Conservation (phyloP, 441 rosid genomes). For the Metrosideros polymorpha region DNA sequence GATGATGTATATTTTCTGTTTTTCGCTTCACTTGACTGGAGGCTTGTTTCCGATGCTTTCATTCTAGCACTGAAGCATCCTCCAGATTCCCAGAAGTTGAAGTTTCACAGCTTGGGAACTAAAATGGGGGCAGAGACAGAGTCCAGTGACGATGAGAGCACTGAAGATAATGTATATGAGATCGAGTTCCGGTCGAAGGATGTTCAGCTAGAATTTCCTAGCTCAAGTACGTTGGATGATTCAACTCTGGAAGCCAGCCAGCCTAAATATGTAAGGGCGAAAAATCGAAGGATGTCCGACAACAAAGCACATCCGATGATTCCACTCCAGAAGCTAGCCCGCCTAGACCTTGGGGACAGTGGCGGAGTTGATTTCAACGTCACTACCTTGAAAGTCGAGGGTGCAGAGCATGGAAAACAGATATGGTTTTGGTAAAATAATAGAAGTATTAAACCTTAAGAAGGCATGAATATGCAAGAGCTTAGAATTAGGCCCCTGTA, state of each 20-base stretch:
- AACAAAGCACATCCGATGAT: background rate
- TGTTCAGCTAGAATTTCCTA: background rate
- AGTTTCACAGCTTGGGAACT: background rate
- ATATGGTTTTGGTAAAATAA: background rate
- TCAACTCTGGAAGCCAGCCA: too few relatives aligned
- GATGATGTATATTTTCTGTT: background rate
- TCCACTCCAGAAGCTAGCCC: background rate
- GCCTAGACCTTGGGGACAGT: background rate
- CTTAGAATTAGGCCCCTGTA: background rate
- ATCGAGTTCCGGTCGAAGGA: background rate
- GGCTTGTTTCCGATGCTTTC: background rate
- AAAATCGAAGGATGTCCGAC: background rate
- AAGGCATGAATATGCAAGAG: background rate
- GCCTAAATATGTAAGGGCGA: too few relatives aligned
- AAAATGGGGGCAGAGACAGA: background rate
- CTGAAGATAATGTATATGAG: background rate
- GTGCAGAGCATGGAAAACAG: background rate
- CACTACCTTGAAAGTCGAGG: background rate
- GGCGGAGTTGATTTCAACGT: background rate
- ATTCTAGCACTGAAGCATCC: background rate
- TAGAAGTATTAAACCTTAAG: background rate
- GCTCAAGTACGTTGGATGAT: too few relatives aligned
- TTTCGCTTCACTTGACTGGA: background rate
- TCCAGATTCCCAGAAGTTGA: background rate
- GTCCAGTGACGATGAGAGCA: background rate